phyloP scores from a whole-genome alignment of 1,284 basidiomycete species.

The Apiotrichum mycotoxinovorans region DNA sequence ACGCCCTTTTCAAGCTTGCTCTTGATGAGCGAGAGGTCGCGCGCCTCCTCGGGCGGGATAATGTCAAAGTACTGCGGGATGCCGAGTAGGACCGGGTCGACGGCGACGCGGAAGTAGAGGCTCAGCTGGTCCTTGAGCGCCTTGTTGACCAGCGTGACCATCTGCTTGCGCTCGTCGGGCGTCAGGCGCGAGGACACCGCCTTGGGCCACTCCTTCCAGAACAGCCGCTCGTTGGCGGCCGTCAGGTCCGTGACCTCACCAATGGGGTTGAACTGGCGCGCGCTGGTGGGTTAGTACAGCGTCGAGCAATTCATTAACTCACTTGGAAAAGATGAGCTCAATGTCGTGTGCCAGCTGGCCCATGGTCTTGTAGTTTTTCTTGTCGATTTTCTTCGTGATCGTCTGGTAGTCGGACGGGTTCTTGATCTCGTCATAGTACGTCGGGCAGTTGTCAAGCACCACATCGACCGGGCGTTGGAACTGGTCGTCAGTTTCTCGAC shows the following conservation, averaged over 20 bases:
- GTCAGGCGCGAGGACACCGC: constrained; percentile 69
- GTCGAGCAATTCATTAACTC: constrained; percentile 28
- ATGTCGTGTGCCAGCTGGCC: constrained; percentile 77
- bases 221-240: constrained; percentile 67
- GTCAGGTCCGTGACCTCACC: constrained; percentile 63
- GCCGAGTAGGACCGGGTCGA: constrained; percentile 42
- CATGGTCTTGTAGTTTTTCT: constrained; percentile 65
- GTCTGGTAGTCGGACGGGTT: constrained; percentile 94
- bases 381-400: constrained; percentile 66
- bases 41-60: constrained; percentile 61
- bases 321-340: constrained; percentile 79
- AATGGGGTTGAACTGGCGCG: constrained; percentile 81
- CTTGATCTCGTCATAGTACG: constrained; percentile 91
- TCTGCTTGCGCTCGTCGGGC: constrained; percentile 73
- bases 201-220: constrained; percentile 84
- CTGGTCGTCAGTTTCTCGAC: constrained; percentile 17
- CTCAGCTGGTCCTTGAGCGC: constrained; percentile 70
- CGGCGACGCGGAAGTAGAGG: constrained; percentile 75
- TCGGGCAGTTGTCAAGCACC: constrained; percentile 73
- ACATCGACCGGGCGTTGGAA: constrained; percentile 87
- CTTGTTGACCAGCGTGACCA: constrained; percentile 68
- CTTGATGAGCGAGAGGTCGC: constrained; percentile 80
- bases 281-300: constrained; percentile 41
- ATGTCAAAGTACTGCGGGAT: constrained; percentile 50
- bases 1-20: constrained; percentile 63